phyloP scores from a whole-genome alignment of 345 rosid genomes.

The Euclidium syriacum region DNA sequence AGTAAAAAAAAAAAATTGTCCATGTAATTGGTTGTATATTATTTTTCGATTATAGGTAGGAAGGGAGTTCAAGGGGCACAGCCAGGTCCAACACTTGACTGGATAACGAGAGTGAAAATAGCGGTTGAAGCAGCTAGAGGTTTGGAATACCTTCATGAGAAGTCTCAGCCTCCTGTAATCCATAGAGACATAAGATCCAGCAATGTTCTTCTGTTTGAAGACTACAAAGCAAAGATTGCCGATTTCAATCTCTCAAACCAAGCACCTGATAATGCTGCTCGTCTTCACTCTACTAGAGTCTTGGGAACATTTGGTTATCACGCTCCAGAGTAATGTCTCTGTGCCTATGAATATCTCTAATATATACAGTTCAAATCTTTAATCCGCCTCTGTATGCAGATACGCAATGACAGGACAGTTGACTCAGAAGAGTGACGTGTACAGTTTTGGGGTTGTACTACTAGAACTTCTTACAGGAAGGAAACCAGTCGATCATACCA shows the following conservation, averaged over 20 bases:
- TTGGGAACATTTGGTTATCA: conserved; percentile 38
- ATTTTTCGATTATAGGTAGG: conserved; percentile 23
- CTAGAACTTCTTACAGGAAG: conserved; percentile 36
- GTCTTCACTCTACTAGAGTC: conserved; percentile 36
- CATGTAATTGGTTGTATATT: conserved; percentile 11
- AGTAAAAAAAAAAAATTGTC: neutral
- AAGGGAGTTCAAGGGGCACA: conserved; percentile 40
- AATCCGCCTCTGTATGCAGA: conserved; percentile 6
- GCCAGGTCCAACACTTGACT: conserved; percentile 39
- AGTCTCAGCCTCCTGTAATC: conserved; percentile 34
- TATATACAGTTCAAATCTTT: neutral
- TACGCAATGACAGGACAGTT: conserved; percentile 39
- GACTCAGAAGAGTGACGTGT: conserved; percentile 40
- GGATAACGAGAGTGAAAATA: conserved; percentile 34
- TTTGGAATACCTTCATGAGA: conserved; percentile 35
- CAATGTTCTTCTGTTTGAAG: conserved; percentile 35
- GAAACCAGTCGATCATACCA: conserved; percentile 37
- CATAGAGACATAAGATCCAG: conserved; percentile 36
- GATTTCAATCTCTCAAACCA: conserved; percentile 38
- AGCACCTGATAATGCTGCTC: conserved; percentile 37
- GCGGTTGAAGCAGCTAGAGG: conserved; percentile 38
- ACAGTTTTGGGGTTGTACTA: conserved; percentile 37
- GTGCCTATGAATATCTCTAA: neutral
- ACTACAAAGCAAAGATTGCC: conserved; percentile 32
- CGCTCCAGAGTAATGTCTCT: conserved; percentile 33